Evolutionary conservation across 2,329 filamentous ascomycete species (phyloP).

Genomic region (Colletotrichum musae): DNA sequence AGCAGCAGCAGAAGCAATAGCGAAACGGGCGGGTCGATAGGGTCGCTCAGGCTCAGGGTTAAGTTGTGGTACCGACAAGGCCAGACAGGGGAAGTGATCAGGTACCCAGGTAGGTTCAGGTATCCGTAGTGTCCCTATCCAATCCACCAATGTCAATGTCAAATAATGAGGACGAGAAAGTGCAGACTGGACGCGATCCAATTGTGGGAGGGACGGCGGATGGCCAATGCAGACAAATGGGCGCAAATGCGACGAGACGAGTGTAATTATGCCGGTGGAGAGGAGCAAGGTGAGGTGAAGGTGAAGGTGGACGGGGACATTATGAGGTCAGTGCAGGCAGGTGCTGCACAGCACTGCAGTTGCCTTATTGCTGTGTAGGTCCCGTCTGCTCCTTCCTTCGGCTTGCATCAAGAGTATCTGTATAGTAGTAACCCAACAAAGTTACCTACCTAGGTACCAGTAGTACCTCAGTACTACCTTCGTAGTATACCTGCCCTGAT

Average conservation of each 20-base stretch:
- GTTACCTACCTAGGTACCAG: too few species aligned
- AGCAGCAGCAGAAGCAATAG: conserved; percentile 7
- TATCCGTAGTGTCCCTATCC: too few species aligned
- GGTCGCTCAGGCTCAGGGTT: not conserved
- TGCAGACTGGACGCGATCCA: not conserved
- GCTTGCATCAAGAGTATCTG: too few species aligned
- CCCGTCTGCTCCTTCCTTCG: too few species aligned
- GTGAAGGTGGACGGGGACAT: conserved; percentile 19
- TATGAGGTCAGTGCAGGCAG: conserved; percentile 33
- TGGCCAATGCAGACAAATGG: conserved; percentile 18
- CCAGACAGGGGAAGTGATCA: not conserved
- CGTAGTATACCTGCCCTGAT: too few species aligned
- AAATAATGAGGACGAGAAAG: not conserved
- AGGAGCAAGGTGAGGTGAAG: not conserved
- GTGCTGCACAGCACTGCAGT: not conserved
- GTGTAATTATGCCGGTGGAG: conserved; percentile 33
- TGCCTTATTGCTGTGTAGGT: too few species aligned
- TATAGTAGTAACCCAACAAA: too few species aligned
- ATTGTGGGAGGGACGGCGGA: not conserved
- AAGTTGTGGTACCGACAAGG: conserved; percentile 5
- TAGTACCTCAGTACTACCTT: too few species aligned
- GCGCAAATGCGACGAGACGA: conserved; percentile 14
- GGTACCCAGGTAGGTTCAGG: not conserved
- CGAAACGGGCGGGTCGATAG: not conserved
- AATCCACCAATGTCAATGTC: too few species aligned